Percentiles rank a stretch among this genome's conserved stretches.
Evolutionary conservation across 495 filamentous ascomycete genomes (phyloP).

Genomic region (Letharia lupina): DNA sequence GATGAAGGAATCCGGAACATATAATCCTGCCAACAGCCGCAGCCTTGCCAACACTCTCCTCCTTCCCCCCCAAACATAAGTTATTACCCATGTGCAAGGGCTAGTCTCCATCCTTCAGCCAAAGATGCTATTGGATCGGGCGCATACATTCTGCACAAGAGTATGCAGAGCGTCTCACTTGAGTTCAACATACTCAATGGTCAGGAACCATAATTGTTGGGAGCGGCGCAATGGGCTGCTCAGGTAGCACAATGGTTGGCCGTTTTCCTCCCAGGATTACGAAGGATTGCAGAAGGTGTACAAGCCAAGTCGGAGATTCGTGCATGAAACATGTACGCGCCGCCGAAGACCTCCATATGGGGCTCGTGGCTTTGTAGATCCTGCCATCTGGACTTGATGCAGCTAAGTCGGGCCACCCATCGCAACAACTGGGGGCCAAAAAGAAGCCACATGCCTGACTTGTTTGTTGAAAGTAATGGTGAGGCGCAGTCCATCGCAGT

Average conservation of each 20-base stretch:
- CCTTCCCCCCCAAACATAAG: background rate
- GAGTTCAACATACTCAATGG: background rate
- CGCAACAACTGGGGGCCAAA: background rate
- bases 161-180: background rate
- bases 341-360: background rate
- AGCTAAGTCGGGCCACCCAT: background rate
- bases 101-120: background rate
- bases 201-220: background rate
- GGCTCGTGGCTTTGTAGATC: background rate
- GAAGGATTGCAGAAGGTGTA: background rate
- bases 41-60: background rate
- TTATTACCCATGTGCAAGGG: background rate
- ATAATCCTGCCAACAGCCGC: background rate
- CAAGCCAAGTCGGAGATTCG: background rate
- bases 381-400: background rate
- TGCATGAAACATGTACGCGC: background rate
- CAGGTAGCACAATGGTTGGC: background rate
- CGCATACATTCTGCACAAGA: background rate
- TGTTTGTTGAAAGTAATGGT: background rate
- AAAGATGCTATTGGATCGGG: background rate
- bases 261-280: background rate
- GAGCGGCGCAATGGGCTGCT: background rate
- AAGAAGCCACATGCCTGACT: background rate
- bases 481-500: background rate
- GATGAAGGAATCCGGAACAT: background rate